Conservation (phyloP, 306 rosid genomes). For the Vigna trinervia region DNA sequence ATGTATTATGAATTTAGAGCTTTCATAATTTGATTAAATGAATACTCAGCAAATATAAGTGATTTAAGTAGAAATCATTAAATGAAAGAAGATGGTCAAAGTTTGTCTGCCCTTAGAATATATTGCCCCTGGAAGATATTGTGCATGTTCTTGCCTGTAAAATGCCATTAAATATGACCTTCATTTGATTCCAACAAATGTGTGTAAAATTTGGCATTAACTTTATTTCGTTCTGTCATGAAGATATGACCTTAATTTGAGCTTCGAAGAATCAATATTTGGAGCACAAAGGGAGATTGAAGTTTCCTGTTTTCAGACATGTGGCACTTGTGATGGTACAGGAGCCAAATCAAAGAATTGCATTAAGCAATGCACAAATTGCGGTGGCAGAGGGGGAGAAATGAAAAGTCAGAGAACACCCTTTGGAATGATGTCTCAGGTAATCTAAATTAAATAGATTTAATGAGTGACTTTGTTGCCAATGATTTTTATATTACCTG, state of each 20-base stretch:
- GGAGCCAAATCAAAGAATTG: slow-evolving; percentile 79
- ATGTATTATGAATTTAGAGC: neutral
- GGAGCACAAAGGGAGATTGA: slow-evolving; percentile 79
- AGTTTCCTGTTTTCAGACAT: slow-evolving; percentile 69
- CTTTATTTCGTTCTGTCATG: slow-evolving; percentile 30
- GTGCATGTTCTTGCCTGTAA: neutral
- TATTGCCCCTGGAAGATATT: slow-evolving; percentile 7
- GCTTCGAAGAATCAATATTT: slow-evolving; percentile 90
- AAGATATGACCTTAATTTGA: slow-evolving; percentile 83
- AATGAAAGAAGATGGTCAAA: slow-evolving; percentile 23
- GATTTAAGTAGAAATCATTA: neutral
- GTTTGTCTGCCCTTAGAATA: slow-evolving; percentile 1
- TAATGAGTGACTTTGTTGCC: neutral
- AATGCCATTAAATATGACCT: slow-evolving; percentile 5
- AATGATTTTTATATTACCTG: slow-evolving; percentile 4
- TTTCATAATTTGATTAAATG: slow-evolving; percentile 21
- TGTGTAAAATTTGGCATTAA: slow-evolving; percentile 18
- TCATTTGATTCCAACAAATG: neutral
- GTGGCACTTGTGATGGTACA: slow-evolving; percentile 77
- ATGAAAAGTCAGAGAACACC: slow-evolving; percentile 82
- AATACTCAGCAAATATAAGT: neutral
- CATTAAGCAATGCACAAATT: slow-evolving; percentile 69
- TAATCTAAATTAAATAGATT: slow-evolving; percentile 42
- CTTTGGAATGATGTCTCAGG: slow-evolving; percentile 93
- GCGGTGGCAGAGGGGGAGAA: slow-evolving; percentile 93